Evolutionary conservation across 2,329 filamentous ascomycete genomes (phyloP).

Genomic region (Penicillium olsonii): DNA sequence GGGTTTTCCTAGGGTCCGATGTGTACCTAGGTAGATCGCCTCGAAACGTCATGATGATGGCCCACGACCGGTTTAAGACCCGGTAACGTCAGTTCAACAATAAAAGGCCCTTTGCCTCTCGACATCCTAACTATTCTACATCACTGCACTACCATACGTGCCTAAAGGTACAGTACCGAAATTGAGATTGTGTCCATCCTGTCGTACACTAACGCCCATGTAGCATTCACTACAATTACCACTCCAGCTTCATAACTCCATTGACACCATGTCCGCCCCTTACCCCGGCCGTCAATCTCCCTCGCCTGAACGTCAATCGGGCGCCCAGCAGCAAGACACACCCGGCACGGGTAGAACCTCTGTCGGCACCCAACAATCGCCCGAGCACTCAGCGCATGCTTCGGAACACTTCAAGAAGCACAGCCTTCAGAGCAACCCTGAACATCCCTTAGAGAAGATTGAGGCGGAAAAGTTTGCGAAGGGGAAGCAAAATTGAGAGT

Average conservation of each 20-base stretch:
- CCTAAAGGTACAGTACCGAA: neutral
- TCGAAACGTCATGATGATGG: slow-evolving; percentile 36
- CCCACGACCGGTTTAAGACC: slow-evolving; percentile 18
- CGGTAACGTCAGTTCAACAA: slow-evolving; percentile 18
- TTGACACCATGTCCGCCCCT: slow-evolving; percentile 58
- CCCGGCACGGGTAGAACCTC: slow-evolving; percentile 61
- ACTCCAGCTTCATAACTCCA: slow-evolving; percentile 10
- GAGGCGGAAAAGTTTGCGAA: slow-evolving; percentile 38
- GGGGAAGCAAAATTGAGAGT: slow-evolving; percentile 1
- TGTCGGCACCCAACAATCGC: slow-evolving; percentile 35
- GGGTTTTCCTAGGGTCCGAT: no score
- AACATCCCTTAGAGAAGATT: slow-evolving; percentile 40
- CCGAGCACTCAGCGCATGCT: slow-evolving; percentile 19
- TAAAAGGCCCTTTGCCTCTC: neutral
- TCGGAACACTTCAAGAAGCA: slow-evolving; percentile 31
- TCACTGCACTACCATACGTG: neutral
- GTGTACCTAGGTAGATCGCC: neutral
- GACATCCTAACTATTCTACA: neutral
- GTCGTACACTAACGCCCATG: neutral
- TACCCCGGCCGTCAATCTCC: slow-evolving; percentile 75
- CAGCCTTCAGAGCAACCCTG: slow-evolving; percentile 44
- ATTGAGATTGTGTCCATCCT: neutral
- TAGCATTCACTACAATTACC: neutral
- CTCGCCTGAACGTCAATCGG: slow-evolving; percentile 67
- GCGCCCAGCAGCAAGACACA: slow-evolving; percentile 62